phyloP scores from a whole-genome alignment of 805 yeast genomes.

The Yamadazyma akitaensis region DNA sequence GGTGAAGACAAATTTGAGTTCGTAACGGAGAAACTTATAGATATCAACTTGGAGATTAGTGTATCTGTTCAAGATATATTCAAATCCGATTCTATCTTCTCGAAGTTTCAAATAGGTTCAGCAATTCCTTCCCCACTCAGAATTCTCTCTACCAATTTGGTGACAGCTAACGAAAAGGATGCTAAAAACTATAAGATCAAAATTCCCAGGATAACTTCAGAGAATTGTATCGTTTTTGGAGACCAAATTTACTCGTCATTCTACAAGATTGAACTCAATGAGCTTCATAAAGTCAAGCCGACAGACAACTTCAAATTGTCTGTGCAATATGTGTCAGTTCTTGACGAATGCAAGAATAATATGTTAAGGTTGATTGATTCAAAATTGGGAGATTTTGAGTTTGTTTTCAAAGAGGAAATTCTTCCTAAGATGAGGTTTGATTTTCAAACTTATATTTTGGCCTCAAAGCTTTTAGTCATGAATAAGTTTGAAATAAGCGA shows the following conservation, averaged over 20 bases:
- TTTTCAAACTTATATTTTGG: constrained; percentile 5
- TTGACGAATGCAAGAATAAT: constrained; percentile 38
- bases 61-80: constrained; percentile 82
- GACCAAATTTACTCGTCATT: constrained; percentile 70
- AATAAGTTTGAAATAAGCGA: constrained; percentile 6
- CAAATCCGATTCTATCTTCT: constrained; percentile 51
- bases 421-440: constrained; percentile 9
- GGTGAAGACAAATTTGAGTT: constrained; percentile 15
- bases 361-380: background rate
- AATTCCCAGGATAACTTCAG: constrained; percentile 18
- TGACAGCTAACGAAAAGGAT: constrained; percentile 18
- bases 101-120: constrained; percentile 69
- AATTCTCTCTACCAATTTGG: constrained; percentile 42
- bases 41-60: constrained; percentile 57
- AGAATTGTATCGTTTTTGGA: constrained; percentile 50
- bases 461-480: constrained; percentile 4
- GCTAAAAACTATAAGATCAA: constrained; percentile 21
- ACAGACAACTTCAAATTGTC: constrained; percentile 40
- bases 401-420: constrained; percentile 1
- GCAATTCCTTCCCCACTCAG: constrained; percentile 51
- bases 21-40: constrained; percentile 26
- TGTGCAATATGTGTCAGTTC: constrained; percentile 45
- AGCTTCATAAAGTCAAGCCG: constrained; percentile 15
- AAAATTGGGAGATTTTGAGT: background rate
- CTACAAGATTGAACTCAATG: constrained; percentile 44